phyloP scores from a whole-genome alignment of 352 stramenopile genomes.

The Pythium coloratum region DNA sequence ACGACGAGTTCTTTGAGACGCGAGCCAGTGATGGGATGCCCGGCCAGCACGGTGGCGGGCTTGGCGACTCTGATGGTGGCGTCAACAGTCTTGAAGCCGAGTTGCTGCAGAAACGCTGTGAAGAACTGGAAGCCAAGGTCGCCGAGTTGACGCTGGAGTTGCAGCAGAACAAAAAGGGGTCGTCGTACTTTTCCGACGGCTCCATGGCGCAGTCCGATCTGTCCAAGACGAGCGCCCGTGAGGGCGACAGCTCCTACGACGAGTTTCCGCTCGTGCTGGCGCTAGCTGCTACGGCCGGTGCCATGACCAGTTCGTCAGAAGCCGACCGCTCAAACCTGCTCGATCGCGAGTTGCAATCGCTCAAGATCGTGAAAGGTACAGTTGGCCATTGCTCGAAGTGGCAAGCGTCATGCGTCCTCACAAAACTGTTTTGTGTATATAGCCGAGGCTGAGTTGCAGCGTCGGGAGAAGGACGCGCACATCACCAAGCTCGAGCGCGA shows the following conservation, averaged over 20 bases:
- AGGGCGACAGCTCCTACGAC: constrained; percentile 62
- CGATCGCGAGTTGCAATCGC: constrained; percentile 53
- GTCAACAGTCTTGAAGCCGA: constrained; percentile 38
- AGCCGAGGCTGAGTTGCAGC: constrained; percentile 12
- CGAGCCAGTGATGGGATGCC: constrained; percentile 20
- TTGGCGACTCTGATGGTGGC: not conserved
- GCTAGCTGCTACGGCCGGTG: constrained; percentile 68
- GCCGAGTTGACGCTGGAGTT: constrained; percentile 65
- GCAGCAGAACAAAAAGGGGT: constrained; percentile 70
- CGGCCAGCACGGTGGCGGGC: not conserved
- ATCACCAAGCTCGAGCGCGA: constrained; percentile 83
- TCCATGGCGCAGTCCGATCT: constrained; percentile 67
- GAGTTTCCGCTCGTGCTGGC: constrained; percentile 84
- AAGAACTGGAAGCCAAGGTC: constrained; percentile 67
- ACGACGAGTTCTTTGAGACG: constrained; percentile 27
- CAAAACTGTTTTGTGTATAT: not conserved
- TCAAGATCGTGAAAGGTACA: constrained; percentile 48
- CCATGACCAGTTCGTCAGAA: constrained; percentile 71
- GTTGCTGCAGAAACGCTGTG: constrained; percentile 63
- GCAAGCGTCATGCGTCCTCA: not conserved
- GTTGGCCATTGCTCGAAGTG: not conserved
- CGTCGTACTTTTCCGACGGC: constrained; percentile 70
- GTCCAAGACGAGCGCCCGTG: constrained; percentile 66
- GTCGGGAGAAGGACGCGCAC: constrained; percentile 18
- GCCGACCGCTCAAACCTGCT: constrained; percentile 60